Evolutionary conservation across 768 basidiomycete species (phyloP).

Genomic region (Coprinellus aureogranulatus): DNA sequence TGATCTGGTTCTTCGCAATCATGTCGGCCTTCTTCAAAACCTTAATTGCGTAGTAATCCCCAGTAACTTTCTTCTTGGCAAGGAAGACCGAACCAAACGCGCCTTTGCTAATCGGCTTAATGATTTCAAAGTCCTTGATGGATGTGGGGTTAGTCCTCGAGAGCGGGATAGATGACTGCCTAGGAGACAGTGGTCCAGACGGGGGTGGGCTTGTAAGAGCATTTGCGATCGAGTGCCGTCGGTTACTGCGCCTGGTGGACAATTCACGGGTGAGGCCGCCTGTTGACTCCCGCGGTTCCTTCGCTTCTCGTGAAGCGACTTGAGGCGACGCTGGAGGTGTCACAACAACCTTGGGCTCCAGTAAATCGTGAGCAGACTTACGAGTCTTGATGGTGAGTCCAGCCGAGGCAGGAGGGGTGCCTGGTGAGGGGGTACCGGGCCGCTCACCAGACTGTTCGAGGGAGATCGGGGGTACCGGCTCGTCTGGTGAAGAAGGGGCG

Average conservation of each 20-base stretch:
- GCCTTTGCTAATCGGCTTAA: constrained; percentile 98
- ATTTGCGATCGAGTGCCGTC: constrained; percentile 72
- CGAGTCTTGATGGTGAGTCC: constrained; percentile 54
- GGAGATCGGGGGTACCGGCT: constrained; percentile 62
- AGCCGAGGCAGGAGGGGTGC: constrained; percentile 3
- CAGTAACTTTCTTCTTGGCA: constrained; percentile 96
- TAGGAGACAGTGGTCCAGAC: constrained; percentile 76
- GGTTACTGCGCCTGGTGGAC: constrained; percentile 49
- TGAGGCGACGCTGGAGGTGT: constrained; percentile 78
- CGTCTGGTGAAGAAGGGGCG: constrained; percentile 60
- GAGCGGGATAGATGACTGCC: constrained; percentile 75
- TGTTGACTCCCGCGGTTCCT: constrained; percentile 15
- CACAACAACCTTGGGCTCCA: constrained; percentile 62
- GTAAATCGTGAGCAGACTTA: constrained; percentile 63
- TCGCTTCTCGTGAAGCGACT: constrained; percentile 43
- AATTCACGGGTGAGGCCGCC: constrained; percentile 40
- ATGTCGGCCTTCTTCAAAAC: constrained; percentile 99
- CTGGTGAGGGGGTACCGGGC: neutral
- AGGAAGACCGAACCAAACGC: constrained; percentile 98
- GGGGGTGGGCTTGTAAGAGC: constrained; percentile 61
- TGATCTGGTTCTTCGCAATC: constrained; percentile 99
- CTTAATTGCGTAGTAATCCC: constrained; percentile 99
- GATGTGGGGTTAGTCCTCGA: constrained; percentile 82
- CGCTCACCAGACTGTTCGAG: constrained; percentile 46
- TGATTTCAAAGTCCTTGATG: constrained; percentile 98